Evolutionary conservation across 345 rosid genomes (phyloP).

Genomic region (Eucalyptus regnans): DNA sequence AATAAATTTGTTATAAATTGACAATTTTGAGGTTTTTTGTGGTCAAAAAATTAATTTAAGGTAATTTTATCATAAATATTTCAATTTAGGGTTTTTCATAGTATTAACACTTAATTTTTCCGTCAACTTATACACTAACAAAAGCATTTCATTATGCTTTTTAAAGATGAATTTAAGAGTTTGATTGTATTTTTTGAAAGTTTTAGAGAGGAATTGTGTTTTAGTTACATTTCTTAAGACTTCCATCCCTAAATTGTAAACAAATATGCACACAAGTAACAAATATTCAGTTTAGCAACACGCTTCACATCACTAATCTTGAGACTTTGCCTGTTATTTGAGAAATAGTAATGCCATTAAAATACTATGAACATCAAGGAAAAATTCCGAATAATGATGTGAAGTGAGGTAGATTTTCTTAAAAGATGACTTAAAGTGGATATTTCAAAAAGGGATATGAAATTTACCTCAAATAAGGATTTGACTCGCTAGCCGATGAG

Average conservation of each 20-base stretch:
- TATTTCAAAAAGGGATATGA: too few species aligned
- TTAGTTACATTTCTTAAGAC: background rate
- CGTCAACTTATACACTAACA: background rate
- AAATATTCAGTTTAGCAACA: background rate
- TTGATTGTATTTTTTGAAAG: background rate
- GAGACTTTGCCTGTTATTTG: background rate
- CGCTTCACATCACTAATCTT: background rate
- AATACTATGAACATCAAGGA: background rate
- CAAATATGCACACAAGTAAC: background rate
- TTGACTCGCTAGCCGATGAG: rapidly evolving
- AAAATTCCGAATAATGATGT: too few species aligned
- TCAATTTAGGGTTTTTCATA: too few species aligned
- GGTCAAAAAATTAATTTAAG: too few species aligned
- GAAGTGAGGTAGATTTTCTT: background rate
- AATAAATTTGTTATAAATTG: too few species aligned
- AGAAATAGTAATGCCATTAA: background rate
- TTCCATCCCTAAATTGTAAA: background rate
- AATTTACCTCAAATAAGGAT: background rate
- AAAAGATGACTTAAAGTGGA: background rate
- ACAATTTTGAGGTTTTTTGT: too few species aligned
- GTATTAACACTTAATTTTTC: background rate
- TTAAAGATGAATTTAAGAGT: background rate
- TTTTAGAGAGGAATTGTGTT: background rate
- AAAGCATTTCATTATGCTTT: background rate
- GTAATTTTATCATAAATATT: too few species aligned